phyloP scores from a whole-genome alignment of 2,329 filamentous ascomycete genomes.

The Phyllachora maydis region DNA sequence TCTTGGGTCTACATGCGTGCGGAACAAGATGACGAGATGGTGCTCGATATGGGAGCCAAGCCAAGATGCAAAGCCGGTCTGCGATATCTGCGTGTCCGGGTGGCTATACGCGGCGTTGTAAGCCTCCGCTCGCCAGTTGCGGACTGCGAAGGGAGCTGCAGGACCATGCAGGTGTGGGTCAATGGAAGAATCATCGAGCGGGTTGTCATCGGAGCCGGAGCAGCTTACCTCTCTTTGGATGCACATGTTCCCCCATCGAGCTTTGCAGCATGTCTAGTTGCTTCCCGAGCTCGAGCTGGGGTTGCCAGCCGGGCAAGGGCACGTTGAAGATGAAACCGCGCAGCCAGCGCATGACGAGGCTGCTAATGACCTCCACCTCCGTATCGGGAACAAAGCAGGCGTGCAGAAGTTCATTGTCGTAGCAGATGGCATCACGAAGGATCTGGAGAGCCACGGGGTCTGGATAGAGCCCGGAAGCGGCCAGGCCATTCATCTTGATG shows the following conservation, averaged over 20 bases:
- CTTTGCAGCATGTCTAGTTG: slow-evolving; percentile 13
- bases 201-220: not conserved
- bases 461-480: slow-evolving; percentile 6
- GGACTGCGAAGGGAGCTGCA: slow-evolving; percentile 14
- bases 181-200: not conserved
- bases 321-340: slow-evolving; percentile 14
- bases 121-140: slow-evolving; percentile 16
- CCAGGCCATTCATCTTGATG: slow-evolving; percentile 7
- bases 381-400: slow-evolving; percentile 14
- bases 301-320: slow-evolving; percentile 11
- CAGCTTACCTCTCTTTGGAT: slow-evolving; percentile 15
- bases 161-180: not conserved
- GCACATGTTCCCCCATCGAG: slow-evolving; percentile 12
- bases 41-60: slow-evolving; percentile 10
- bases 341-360: slow-evolving; percentile 14
- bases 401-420: slow-evolving; percentile 12
- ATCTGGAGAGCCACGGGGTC: slow-evolving; percentile 8
- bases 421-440: slow-evolving; percentile 9
- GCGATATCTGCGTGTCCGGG: slow-evolving; percentile 9
- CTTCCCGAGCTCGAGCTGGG: slow-evolving; percentile 6
- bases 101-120: slow-evolving; percentile 14
- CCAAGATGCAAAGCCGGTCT: slow-evolving; percentile 7
- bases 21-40: slow-evolving; percentile 10
- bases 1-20: slow-evolving; percentile 7
- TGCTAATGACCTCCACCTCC: slow-evolving; percentile 15